phyloP scores from a whole-genome alignment of 2,329 filamentous ascomycete genomes.

The Alternaria dauci region DNA sequence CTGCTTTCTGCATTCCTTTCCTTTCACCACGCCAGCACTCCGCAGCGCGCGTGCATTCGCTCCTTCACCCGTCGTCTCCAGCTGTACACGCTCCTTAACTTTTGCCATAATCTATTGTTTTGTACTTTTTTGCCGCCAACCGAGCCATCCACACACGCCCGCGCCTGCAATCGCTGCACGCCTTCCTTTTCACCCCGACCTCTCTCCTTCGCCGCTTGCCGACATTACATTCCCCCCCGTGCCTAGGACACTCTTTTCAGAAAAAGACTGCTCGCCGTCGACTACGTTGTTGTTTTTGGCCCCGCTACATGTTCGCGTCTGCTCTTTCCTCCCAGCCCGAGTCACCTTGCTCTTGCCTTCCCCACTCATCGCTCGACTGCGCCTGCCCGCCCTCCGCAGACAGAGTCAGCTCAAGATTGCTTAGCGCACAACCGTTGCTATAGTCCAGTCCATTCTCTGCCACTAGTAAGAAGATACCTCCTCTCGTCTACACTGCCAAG shows the following conservation, averaged over 20 bases:
- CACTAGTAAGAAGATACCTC: constrained; percentile 27
- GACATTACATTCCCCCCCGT: constrained; percentile 4
- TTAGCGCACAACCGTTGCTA: constrained; percentile 6
- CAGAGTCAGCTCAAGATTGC: not conserved
- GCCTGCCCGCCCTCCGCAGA: constrained; percentile 17
- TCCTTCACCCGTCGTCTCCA: constrained; percentile 27
- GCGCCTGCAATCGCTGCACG: constrained; percentile 9
- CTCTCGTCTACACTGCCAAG: not conserved
- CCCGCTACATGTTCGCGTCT: constrained; percentile 39
- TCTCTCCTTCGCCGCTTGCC: not conserved
- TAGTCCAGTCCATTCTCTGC: constrained; percentile 1
- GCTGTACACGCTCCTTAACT: constrained; percentile 37
- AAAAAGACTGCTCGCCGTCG: not conserved
- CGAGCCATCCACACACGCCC: constrained; percentile 16
- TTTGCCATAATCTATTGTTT: constrained; percentile 29
- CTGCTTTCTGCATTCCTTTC: constrained; percentile 31
- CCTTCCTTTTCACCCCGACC: constrained; percentile 4
- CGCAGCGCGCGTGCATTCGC: constrained; percentile 37
- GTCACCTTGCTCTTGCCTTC: constrained; percentile 11
- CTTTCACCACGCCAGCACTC: constrained; percentile 27
- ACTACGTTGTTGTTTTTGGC: constrained; percentile 15
- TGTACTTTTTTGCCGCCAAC: constrained; percentile 27
- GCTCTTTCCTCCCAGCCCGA: constrained; percentile 23
- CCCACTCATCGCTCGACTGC: constrained; percentile 9
- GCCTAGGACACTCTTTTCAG: constrained; percentile 2